Conservation (phyloP, 768 basidiomycete genomes). For the Hericium erinaceus region DNA sequence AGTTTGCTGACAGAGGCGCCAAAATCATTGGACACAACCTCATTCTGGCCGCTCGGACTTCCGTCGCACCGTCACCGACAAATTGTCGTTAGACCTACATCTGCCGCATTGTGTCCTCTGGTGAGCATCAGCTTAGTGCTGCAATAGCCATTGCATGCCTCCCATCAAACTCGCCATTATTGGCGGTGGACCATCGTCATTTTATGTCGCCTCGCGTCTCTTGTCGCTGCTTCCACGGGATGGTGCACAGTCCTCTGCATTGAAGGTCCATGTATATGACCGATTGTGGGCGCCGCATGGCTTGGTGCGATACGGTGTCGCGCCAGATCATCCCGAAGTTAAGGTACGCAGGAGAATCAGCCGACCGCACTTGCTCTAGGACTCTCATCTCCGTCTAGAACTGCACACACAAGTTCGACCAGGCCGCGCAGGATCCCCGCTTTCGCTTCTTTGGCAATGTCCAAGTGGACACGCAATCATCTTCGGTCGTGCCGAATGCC, state of each 20-base stretch:
- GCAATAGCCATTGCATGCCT: too few relatives aligned
- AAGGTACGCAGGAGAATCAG: slow-evolving; percentile 44
- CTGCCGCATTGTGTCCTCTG: too few relatives aligned
- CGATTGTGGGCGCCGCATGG: slow-evolving; percentile 92
- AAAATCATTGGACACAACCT: too few relatives aligned
- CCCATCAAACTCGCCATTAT: slow-evolving; percentile 76
- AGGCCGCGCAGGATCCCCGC: slow-evolving; percentile 66
- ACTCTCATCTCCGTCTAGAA: slow-evolving; percentile 43
- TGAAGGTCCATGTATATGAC: slow-evolving; percentile 83
- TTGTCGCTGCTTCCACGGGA: slow-evolving; percentile 48
- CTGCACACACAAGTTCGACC: slow-evolving; percentile 92
- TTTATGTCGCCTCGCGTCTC: slow-evolving; percentile 87
- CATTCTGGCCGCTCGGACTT: too few relatives aligned
- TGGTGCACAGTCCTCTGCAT: slow-evolving; percentile 23
- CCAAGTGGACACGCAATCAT: slow-evolving; percentile 34
- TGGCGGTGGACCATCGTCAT: slow-evolving; percentile 94
- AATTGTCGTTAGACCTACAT: too few relatives aligned
- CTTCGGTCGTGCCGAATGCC: slow-evolving; percentile 39
- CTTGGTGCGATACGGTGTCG: slow-evolving; percentile 91
- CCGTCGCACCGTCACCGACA: too few relatives aligned
- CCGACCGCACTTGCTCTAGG: background rate
- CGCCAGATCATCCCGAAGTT: slow-evolving; percentile 97
- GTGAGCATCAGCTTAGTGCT: too few relatives aligned
- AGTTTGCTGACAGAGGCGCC: too few relatives aligned
- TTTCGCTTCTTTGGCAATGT: slow-evolving; percentile 92